Evolutionary conservation across 1,284 basidiomycete genomes (phyloP), one percentile per base, ranked within the genome.

Genomic region (Malassezia brasiliensis): DNA sequence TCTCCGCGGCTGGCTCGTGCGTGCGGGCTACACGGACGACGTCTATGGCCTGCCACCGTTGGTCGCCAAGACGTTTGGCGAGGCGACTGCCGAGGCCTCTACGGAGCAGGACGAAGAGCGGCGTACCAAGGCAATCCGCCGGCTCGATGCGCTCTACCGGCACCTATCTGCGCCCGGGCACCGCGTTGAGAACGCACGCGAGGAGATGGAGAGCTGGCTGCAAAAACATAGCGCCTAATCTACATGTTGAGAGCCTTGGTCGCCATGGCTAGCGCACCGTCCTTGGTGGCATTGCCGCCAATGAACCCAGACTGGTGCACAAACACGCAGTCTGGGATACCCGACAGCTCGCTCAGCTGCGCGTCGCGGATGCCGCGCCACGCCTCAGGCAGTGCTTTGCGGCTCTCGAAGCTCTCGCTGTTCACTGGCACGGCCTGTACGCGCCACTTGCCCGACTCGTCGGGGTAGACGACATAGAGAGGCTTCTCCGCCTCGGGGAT

Each of bases 261-360:
- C 1, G 90, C 90, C 77, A 96, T 84, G 65, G 80, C 77, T 60
- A 96, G 76, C 0, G 85, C 88, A 17, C 93, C 93, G 34, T 88
- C 85, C 77, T 83, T 87, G 3, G 90, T 91, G 74, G 85, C 83
- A 76, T 93, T 68, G 83, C 88, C 90, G 67, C 90, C 94, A 68
- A 91, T 96, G 75, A 98, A 98, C 3, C 93, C 93, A 56, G 85
- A 86, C 1, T 90, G 88, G 77, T 98, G 93, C 28, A 91, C 85
- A 74, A 98, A 98, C 53, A 96, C 83, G 51, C 90, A 83, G 1
- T 85, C 88, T 1, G 64, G 60, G 60, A 96, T 84, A 1, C 88
- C 89, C 11, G 83, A 83, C 12, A 83, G 76, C 63, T 83, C 78
- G 45, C 83, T 85, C 41, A 98, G 78, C 47, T 81, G 80, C 9